A percentile compares a stretch with the other conserved stretches of the same genome.
These are phyloP conservation scores for Rhazya stricta DNA, from an alignment of 257 asterid genomes.

Conservation along the genomic window DNA sequence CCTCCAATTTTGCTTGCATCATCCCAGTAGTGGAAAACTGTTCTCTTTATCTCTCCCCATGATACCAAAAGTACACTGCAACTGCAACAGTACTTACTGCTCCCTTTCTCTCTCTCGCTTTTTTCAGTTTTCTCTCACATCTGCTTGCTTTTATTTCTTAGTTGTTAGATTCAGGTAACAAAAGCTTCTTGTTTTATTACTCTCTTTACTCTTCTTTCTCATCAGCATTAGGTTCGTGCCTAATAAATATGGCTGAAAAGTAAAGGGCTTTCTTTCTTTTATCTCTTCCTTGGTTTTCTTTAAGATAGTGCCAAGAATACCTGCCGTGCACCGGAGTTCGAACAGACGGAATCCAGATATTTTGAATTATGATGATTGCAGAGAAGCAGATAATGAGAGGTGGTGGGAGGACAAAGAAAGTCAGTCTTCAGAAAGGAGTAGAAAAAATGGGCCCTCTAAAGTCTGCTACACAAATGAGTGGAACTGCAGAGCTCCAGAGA, in stretches of 20 bases:
- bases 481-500: slow-evolving; percentile 50
- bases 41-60: not conserved
- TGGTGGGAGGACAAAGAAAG: slow-evolving; percentile 20
- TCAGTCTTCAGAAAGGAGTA: slow-evolving; percentile 14
- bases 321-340: slow-evolving; percentile 46
- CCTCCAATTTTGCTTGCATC: slow-evolving; percentile 70
- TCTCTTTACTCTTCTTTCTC: slow-evolving; percentile 43
- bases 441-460: slow-evolving; percentile 53
- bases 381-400: slow-evolving; percentile 27
- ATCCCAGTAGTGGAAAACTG: slow-evolving; percentile 13
- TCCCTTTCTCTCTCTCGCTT: not conserved
- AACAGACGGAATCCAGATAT: slow-evolving; percentile 41
- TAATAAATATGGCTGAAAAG: slow-evolving; percentile 23
- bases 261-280: slow-evolving; percentile 11
- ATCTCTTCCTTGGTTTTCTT: slow-evolving; percentile 4
- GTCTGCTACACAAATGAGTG: slow-evolving; percentile 87
- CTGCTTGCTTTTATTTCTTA: slow-evolving; percentile 51
- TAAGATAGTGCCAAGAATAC: slow-evolving; percentile 25
- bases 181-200: slow-evolving; percentile 58
- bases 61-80: slow-evolving; percentile 42
- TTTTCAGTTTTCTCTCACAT: slow-evolving; percentile 21
- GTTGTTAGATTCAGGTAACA: slow-evolving; percentile 50
- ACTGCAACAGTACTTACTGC: slow-evolving; percentile 42
- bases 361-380: slow-evolving; percentile 39
- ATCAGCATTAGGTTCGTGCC: slow-evolving; percentile 21